Evolutionary conservation across 1,139 yeast genomes (phyloP).

Genomic region (Scheffersomyces quercinus): DNA sequence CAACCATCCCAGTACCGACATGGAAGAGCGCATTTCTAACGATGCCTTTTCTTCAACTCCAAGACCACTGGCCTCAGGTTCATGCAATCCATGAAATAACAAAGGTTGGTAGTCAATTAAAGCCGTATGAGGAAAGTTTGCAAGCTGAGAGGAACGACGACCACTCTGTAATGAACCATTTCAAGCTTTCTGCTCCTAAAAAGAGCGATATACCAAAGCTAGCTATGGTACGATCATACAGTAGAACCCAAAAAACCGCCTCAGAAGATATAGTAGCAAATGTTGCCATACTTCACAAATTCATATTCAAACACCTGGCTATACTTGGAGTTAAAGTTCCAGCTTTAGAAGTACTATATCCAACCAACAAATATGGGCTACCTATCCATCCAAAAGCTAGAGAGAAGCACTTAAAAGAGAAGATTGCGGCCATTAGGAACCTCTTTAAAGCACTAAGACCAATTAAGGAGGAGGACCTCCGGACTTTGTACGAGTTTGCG

Average conservation of each 20-base stretch:
- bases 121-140: conserved; percentile 12
- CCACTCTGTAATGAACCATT: conserved; percentile 12
- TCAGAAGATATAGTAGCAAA: conserved; percentile 11
- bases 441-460: conserved; percentile 24
- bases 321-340: conserved; percentile 23
- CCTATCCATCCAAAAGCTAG: conserved; percentile 31
- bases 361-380: conserved; percentile 32
- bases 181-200: conserved; percentile 6
- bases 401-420: conserved; percentile 26
- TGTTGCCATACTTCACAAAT: conserved; percentile 20
- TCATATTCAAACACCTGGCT: conserved; percentile 19
- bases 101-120: conserved; percentile 10
- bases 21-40: conserved; percentile 26
- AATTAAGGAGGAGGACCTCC: conserved; percentile 18
- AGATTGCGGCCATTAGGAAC: conserved; percentile 24
- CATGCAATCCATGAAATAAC: conserved; percentile 36
- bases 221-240: conserved; percentile 2
- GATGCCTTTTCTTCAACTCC: conserved; percentile 21
- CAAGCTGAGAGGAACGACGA: conserved; percentile 12
- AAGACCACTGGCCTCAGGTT: conserved; percentile 35
- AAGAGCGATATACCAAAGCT: not conserved
- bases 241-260: not conserved
- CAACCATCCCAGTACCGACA: conserved; percentile 8
- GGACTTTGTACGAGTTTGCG: conserved; percentile 18
- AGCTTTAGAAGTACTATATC: conserved; percentile 35